Base-by-base conservation (phyloP, 179 eudicot genomes). In the Heliamphora pulchella region DNA sequence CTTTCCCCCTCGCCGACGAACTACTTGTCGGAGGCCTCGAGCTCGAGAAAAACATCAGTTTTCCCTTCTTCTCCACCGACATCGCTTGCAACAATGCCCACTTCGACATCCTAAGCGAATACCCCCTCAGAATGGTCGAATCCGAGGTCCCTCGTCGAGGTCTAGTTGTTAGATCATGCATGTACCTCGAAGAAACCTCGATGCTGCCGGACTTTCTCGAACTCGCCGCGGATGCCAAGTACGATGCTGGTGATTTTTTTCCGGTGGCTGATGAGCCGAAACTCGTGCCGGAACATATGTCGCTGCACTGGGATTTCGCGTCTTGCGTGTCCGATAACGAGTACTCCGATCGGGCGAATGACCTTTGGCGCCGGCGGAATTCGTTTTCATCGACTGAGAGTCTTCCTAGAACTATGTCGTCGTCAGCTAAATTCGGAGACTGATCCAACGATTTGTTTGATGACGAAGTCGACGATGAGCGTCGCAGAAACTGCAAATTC, bases 1-100 rank as follows among this genome's bases (percentile, higher is more conserved):
- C 86, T 53, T 87, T 88, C 39, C 68, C 75, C 73, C 74, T 90
- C 8, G 89, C 81, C 10, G 92, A 89, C n/a, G n/a, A n/a, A n/a
- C n/a, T n/a, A 76, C 87, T 86, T 15, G 85, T 67, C 3, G 89
- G 90, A 20, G 91, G 91, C 74, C 82, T 86, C 76, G 72, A 17
- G 51, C 69, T 82, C 69, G 85, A 80, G 61, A 80, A 84, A 8
- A 81, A 74, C 78, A 67, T 70, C 2, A 81, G 71, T 39, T 58
- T 73, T 39, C 78, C 85, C 76, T 46, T 81, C 13, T 51, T 82
- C 48, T 84, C 86, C 62, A 58, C 76, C 14, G 70, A 3, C 76
- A 71, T 73, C 14, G 85, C 83, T 11, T 88, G 82, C 0, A 83
- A 84, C 41, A 50, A 8, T 0, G 81, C 78, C 82, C 83, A 79